A percentile compares a stretch with the other conserved stretches of the same genome.
Conservation (phyloP, 2,329 filamentous ascomycete genomes). For the Didymella segeticola region DNA sequence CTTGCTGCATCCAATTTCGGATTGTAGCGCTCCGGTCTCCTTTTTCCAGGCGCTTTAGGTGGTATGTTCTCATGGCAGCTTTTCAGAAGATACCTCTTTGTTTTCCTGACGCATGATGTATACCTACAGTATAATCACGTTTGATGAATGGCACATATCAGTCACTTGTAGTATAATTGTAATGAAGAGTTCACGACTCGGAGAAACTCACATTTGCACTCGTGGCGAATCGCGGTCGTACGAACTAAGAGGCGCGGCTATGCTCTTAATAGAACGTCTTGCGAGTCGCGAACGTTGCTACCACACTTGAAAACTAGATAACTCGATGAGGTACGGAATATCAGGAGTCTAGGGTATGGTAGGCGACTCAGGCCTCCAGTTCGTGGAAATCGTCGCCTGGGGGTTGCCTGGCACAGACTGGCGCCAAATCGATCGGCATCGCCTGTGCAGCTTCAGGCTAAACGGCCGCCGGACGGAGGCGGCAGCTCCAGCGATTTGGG, state of each 20-base stretch:
- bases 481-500: constrained; percentile 17
- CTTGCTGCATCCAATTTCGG: neutral
- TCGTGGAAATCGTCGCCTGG: constrained; percentile 2
- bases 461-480: constrained; percentile 6
- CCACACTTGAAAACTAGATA: too few relatives aligned
- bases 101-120: constrained; percentile 12
- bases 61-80: constrained; percentile 13
- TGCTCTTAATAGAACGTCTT: constrained; percentile 1
- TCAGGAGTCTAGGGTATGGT: too few relatives aligned
- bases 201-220: too few relatives aligned
- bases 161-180: constrained; percentile 14
- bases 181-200: constrained; percentile 5
- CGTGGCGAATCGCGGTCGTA: too few relatives aligned
- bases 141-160: constrained; percentile 15
- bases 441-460: constrained; percentile 7
- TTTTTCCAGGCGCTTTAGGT: constrained; percentile 16
- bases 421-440: constrained; percentile 8
- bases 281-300: neutral
- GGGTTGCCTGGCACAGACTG: constrained; percentile 2
- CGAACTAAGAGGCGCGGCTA: too few relatives aligned
- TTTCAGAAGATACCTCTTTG: constrained; percentile 33
- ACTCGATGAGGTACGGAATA: neutral
- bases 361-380: constrained; percentile 6
- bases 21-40: constrained; percentile 1
- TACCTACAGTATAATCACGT: constrained; percentile 17